Conservation (phyloP, 306 rosid species). For the Fagus sylvatica region DNA sequence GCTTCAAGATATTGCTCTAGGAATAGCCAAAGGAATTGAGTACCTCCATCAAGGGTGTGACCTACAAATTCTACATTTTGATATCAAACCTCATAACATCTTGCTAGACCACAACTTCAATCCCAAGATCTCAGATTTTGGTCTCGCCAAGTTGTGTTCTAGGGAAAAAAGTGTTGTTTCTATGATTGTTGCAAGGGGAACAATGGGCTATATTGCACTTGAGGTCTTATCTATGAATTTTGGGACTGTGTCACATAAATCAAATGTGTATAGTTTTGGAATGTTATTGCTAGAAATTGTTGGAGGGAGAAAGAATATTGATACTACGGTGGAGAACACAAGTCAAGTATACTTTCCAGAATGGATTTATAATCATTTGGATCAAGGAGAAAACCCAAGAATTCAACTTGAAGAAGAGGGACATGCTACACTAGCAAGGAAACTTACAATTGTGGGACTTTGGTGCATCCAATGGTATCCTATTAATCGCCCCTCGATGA, state of each 20-base stretch:
- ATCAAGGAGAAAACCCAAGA: neutral
- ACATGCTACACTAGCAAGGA: constrained; percentile 18
- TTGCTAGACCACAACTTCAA: constrained; percentile 15
- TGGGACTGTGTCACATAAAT: neutral
- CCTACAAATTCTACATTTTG: constrained; percentile 34
- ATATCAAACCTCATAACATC: constrained; percentile 32
- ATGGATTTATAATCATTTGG: neutral
- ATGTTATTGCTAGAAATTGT: constrained; percentile 38
- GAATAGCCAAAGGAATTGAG: constrained; percentile 34
- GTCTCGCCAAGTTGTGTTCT: constrained; percentile 31
- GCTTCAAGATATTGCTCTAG: constrained; percentile 22
- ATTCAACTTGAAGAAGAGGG: constrained; percentile 1
- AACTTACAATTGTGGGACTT: constrained; percentile 32
- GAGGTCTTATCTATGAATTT: neutral
- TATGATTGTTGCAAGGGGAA: constrained; percentile 3
- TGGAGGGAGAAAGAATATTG: constrained; percentile 17
- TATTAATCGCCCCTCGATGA: constrained; percentile 38
- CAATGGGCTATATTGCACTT: constrained; percentile 9
- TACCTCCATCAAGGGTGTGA: constrained; percentile 36
- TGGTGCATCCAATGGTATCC: constrained; percentile 43
- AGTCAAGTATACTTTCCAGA: neutral
- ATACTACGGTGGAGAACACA: neutral
- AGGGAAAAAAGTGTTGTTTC: neutral
- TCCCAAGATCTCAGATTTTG: constrained; percentile 37
- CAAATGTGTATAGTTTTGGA: constrained; percentile 18